These are phyloP conservation scores for Oryza glumipatula DNA, from an alignment of 176 grass and related monocot species.

Conservation along the genomic window DNA sequence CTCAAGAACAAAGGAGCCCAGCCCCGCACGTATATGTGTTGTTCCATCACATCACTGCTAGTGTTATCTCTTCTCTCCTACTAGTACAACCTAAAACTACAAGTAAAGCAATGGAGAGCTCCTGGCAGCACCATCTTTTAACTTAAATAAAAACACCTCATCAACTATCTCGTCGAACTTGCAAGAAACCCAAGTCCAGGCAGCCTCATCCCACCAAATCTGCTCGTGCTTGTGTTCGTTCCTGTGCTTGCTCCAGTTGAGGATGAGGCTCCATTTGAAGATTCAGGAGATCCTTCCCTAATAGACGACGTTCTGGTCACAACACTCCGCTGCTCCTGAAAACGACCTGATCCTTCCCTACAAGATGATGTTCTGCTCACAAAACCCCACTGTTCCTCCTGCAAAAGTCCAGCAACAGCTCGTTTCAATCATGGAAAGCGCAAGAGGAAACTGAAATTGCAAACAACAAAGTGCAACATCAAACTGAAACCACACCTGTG, in stretches of 20 bases:
- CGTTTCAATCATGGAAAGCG: not conserved
- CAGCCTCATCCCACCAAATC: constrained; percentile 35
- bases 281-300: too few relatives aligned
- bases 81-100: not conserved
- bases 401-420: not conserved
- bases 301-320: not conserved
- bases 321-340: not conserved
- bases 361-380: not conserved
- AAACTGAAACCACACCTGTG: constrained; percentile 18
- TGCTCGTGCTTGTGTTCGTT: not conserved
- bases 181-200: constrained; percentile 20
- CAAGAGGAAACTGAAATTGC: not conserved
- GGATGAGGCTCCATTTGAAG: not conserved
- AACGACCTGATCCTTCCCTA: not conserved
- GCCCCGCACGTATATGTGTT: too few relatives aligned
- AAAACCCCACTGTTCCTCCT: not conserved
- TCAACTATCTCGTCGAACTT: not conserved
- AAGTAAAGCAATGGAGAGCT: not conserved
- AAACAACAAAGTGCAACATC: not conserved
- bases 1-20: not conserved
- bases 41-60: not conserved
- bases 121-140: not conserved
- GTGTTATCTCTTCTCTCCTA: not conserved
- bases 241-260: not conserved
- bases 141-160: not conserved